A percentile compares a stretch with the other conserved stretches of the same genome.
These are phyloP conservation scores for Rickenella mellea DNA, from an alignment of 768 basidiomycete genomes.

Conservation along the genomic window DNA sequence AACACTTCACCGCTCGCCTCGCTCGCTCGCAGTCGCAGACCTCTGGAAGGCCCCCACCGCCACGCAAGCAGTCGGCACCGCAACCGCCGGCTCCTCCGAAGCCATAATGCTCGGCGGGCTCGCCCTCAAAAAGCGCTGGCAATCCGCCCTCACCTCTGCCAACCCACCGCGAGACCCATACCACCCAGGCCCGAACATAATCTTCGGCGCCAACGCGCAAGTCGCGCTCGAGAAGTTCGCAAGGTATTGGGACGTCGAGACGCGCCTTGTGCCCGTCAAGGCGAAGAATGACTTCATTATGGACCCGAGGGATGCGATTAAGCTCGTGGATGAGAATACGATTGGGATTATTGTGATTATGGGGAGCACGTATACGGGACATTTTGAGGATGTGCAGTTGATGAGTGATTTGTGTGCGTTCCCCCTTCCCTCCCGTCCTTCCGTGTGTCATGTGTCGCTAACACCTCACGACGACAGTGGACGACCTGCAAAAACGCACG, in stretches of 20 bases:
- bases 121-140: constrained; percentile 63
- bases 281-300: constrained; percentile 38
- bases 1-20: constrained; percentile 3
- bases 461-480: constrained; percentile 24
- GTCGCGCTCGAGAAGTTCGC: constrained; percentile 61
- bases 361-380: constrained; percentile 50
- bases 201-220: constrained; percentile 54
- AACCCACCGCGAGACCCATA: constrained; percentile 43
- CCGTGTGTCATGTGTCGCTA: not conserved
- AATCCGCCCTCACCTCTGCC: constrained; percentile 48
- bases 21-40: constrained; percentile 31
- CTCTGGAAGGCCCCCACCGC: constrained; percentile 58
- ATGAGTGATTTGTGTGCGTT: constrained; percentile 42
- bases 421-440: not conserved
- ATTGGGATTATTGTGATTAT: constrained; percentile 55
- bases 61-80: constrained; percentile 47
- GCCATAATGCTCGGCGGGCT: constrained; percentile 67
- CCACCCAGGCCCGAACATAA: constrained; percentile 50
- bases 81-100: constrained; percentile 57
- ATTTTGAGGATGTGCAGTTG: constrained; percentile 49
- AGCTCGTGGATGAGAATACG: constrained; percentile 60
- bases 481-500: constrained; percentile 42
- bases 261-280: constrained; percentile 38
- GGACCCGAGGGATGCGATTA: constrained; percentile 47
- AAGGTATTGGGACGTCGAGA: constrained; percentile 56